Evolutionary conservation across 1,284 basidiomycete species (phyloP), one percentile per base, ranked within the genome.

Genomic region (Melampsora americana): DNA sequence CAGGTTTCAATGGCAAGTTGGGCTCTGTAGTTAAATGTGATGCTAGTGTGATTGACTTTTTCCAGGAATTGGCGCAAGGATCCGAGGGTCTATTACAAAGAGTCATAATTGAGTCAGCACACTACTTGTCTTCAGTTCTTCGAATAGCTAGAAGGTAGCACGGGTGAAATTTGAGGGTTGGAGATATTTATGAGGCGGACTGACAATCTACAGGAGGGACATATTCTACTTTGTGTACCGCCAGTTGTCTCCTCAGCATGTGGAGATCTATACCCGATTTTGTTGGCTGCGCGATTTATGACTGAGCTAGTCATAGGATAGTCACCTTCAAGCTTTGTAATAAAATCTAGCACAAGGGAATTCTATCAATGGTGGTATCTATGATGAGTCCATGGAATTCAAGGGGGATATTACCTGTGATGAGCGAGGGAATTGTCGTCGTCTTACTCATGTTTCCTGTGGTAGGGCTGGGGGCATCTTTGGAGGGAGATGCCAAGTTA

Each of bases 221-320:
- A 74, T 4, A 62, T 67, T 28, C 35, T 64, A 28, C 44, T 42
- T 18, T 50, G 39, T 60, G 9, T 30, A 20, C 16, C 18, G 7
- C 60, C 44, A 28, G 60, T 28, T 7, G 56, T 61, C 28, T 4
- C 59, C 20, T 56, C 35, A 28, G 46, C 9, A 61, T 26, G 66
- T n/a, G 48, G n/a, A 7, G 32, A 46, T 32, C 64, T 6, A 66
- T 66, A 14, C 20, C 65, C 72, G 18, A 74, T 67, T 60, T 74
- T 74, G 35, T 67, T 66, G 32, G 65, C 72, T 12, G 72, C 66
- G 60, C 65, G 72, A 30, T 74, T 74, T 30, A 74, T 74, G 14
- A 74, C 65, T 11, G 72, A 39, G 42, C 72, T 74, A 14, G 72
- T 74, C 65, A 74, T 67, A 11, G 72, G 72, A 44, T 67, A 74